Conservation (phyloP, 176 grass and related monocot species). For the Lolium multiflorum region DNA sequence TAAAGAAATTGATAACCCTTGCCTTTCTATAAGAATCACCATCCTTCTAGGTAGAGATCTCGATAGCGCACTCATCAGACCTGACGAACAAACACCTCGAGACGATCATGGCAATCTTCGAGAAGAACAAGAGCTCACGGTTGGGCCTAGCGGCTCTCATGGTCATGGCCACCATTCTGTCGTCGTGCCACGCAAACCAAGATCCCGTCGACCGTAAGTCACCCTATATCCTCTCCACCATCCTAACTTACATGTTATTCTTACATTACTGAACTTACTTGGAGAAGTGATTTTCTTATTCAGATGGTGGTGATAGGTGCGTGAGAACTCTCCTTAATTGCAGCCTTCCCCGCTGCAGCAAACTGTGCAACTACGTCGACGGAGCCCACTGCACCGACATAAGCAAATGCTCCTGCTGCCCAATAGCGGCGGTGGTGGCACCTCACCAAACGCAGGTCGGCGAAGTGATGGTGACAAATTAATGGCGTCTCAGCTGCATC, state of each 20-base stretch:
- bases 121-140: neutral
- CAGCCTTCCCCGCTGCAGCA: neutral
- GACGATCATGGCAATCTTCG: neutral
- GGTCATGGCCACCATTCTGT: neutral
- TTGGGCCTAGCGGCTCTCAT: neutral
- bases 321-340: neutral
- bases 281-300: neutral
- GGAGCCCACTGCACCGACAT: neutral
- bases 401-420: constrained; percentile 1
- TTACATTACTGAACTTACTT: neutral
- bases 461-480: neutral
- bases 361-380: neutral
- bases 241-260: neutral
- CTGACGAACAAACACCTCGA: neutral
- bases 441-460: neutral
- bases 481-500: neutral
- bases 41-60: neutral
- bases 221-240: neutral
- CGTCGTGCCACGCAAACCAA: neutral
- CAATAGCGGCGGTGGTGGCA: neutral
- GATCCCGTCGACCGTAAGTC: neutral
- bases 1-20: neutral
- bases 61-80: neutral
- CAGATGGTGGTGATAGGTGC: neutral
- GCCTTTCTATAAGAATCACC: neutral